These are phyloP conservation scores for Pythium dissotocum DNA, from an alignment of 352 stramenopile genomes.

Conservation along the genomic window DNA sequence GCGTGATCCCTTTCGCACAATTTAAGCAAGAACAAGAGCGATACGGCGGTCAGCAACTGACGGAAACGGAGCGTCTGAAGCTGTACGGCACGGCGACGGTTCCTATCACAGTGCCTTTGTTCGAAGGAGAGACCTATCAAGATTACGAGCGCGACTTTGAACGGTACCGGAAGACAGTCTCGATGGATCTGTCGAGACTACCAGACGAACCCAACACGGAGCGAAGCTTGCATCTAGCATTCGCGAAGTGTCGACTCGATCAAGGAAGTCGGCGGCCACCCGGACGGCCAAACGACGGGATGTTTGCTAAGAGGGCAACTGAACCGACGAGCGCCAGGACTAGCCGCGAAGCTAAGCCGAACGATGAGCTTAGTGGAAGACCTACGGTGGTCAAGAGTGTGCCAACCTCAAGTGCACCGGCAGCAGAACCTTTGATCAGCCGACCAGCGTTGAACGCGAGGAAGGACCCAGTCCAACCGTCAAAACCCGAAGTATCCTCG, in stretches of 20 bases:
- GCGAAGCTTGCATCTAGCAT: not conserved
- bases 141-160: slow-evolving; percentile 32
- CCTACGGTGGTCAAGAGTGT: not conserved
- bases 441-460: not conserved
- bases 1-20: not conserved
- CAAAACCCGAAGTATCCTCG: not conserved
- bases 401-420: too few species aligned
- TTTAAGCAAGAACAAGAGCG: not conserved
- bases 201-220: not conserved
- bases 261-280: not conserved
- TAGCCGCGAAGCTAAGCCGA: too few species aligned
- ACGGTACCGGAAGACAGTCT: not conserved
- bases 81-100: not conserved
- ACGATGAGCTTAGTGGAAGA: not conserved
- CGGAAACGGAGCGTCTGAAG: not conserved
- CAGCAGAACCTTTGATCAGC: not conserved
- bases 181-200: not conserved
- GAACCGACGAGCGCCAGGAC: too few species aligned
- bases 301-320: too few species aligned
- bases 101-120: slow-evolving; percentile 27
- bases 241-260: not conserved
- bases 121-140: slow-evolving; percentile 25
- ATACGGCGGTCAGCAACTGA: not conserved
- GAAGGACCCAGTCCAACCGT: not conserved
- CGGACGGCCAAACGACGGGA: too few species aligned